These are phyloP conservation scores for Coniochaeta hoffmannii DNA, from an alignment of 2,329 filamentous ascomycete genomes.

Conservation along the genomic window DNA sequence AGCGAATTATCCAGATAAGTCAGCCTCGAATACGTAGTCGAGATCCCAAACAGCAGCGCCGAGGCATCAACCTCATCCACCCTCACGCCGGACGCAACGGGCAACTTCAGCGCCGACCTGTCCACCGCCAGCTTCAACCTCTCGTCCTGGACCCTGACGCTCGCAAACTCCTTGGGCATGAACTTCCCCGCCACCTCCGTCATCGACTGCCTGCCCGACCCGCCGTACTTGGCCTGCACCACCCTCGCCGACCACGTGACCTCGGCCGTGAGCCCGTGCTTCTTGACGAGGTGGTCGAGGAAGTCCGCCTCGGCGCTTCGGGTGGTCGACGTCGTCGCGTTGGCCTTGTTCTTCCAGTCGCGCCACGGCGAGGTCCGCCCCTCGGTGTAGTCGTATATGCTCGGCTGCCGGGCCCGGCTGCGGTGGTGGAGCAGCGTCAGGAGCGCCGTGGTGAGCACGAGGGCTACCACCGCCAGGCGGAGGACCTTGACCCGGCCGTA, in stretches of 20 bases:
- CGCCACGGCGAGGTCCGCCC: slow-evolving; percentile 13
- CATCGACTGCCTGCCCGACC: slow-evolving; percentile 13
- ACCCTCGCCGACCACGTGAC: slow-evolving; percentile 16
- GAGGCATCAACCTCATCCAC: slow-evolving; percentile 30
- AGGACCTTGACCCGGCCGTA: slow-evolving; percentile 7
- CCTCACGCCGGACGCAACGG: slow-evolving; percentile 21
- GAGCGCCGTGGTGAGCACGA: slow-evolving; percentile 9
- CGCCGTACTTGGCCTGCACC: slow-evolving; percentile 10
- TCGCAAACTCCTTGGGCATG: slow-evolving; percentile 11
- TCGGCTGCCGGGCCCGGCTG: slow-evolving; percentile 3
- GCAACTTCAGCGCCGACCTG: slow-evolving; percentile 18
- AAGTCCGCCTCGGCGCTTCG: slow-evolving; percentile 15
- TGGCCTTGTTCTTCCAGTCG: slow-evolving; percentile 10
- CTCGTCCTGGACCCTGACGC: slow-evolving; percentile 11
- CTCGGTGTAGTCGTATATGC: slow-evolving; percentile 18
- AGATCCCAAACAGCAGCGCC: slow-evolving; percentile 32
- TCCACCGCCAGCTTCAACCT: slow-evolving; percentile 7
- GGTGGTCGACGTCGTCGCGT: slow-evolving; percentile 1
- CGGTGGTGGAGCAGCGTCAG: slow-evolving; percentile 7
- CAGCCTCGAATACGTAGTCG: slow-evolving; percentile 34
- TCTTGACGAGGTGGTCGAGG: slow-evolving; percentile 16
- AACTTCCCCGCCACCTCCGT: slow-evolving; percentile 11
- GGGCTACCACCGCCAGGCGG: slow-evolving; percentile 5
- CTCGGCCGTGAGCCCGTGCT: slow-evolving; percentile 16
- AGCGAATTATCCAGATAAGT: slow-evolving; percentile 29